phyloP scores from a whole-genome alignment of 208 protist species.

The Trypanosoma cruzi region DNA sequence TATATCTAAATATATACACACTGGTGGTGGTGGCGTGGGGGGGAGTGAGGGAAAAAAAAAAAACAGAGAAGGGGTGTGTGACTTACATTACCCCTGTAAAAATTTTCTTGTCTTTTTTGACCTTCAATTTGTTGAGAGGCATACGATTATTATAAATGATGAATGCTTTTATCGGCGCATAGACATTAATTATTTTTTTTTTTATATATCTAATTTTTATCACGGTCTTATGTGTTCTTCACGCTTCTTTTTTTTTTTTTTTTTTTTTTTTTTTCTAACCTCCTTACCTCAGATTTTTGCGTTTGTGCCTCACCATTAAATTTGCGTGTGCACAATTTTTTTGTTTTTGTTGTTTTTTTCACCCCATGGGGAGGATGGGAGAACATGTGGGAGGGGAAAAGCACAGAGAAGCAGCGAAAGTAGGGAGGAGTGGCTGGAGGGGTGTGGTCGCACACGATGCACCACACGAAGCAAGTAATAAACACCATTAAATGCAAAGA shows the following conservation, averaged over 20 bases:
- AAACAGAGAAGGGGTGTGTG: neutral
- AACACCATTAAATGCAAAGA: too few relatives aligned
- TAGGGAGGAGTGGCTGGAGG: too few relatives aligned
- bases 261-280: neutral
- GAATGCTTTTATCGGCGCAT: neutral
- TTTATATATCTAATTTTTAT: neutral
- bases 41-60: neutral
- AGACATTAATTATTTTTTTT: neutral
- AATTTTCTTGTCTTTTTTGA: neutral
- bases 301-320: too few relatives aligned
- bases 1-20: too few relatives aligned
- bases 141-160: neutral
- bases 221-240: neutral
- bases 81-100: neutral
- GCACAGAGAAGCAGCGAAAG: too few relatives aligned
- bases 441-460: too few relatives aligned
- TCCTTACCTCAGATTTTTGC: neutral
- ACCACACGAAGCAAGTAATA: too few relatives aligned
- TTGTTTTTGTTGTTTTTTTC: too few relatives aligned
- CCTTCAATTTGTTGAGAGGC: neutral
- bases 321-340: too few relatives aligned
- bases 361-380: too few relatives aligned
- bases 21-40: too few relatives aligned
- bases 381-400: too few relatives aligned
- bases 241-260: conserved; percentile 3